A percentile compares a stretch with the other conserved stretches of the same genome.
These are phyloP conservation scores for Aegle marmelos DNA, from an alignment of 345 rosid genomes.

Conservation along the genomic window DNA sequence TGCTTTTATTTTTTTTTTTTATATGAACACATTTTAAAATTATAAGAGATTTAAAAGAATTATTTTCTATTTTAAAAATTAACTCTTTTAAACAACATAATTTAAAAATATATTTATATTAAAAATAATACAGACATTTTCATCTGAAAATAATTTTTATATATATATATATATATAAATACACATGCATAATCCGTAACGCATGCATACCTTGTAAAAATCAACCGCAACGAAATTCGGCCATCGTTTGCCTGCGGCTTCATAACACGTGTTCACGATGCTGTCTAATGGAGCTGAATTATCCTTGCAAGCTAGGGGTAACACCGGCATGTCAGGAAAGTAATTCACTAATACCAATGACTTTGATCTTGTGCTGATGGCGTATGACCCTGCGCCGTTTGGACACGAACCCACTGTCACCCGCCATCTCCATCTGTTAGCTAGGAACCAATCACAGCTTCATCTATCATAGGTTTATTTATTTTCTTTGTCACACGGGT, in stretches of 20 bases:
- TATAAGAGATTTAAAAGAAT: too few species aligned
- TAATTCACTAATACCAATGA: slow-evolving; percentile 70
- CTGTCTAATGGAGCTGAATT: slow-evolving; percentile 74
- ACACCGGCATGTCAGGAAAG: slow-evolving; percentile 57
- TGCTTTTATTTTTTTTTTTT: too few species aligned
- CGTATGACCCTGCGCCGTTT: slow-evolving; percentile 68
- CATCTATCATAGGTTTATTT: neutral
- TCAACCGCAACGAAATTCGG: slow-evolving; percentile 94
- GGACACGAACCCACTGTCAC: slow-evolving; percentile 62
- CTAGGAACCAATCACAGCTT: slow-evolving; percentile 10
- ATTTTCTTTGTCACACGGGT: neutral
- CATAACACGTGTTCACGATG: slow-evolving; percentile 50
- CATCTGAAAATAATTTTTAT: too few species aligned
- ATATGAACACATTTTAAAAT: too few species aligned
- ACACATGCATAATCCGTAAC: neutral
- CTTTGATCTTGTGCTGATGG: slow-evolving; percentile 52
- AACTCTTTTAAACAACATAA: too few species aligned
- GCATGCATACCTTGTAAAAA: slow-evolving; percentile 63
- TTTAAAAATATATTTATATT: too few species aligned
- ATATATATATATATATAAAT: too few species aligned
- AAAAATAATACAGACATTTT: too few species aligned
- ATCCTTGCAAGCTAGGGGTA: slow-evolving; percentile 54
- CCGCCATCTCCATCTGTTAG: slow-evolving; percentile 70
- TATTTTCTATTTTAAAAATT: too few species aligned
- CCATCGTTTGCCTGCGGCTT: slow-evolving; percentile 76